Evolutionary conservation across 2,329 filamentous ascomycete genomes (phyloP).

Genomic region (Paecilomyces dactylethromorphus): DNA sequence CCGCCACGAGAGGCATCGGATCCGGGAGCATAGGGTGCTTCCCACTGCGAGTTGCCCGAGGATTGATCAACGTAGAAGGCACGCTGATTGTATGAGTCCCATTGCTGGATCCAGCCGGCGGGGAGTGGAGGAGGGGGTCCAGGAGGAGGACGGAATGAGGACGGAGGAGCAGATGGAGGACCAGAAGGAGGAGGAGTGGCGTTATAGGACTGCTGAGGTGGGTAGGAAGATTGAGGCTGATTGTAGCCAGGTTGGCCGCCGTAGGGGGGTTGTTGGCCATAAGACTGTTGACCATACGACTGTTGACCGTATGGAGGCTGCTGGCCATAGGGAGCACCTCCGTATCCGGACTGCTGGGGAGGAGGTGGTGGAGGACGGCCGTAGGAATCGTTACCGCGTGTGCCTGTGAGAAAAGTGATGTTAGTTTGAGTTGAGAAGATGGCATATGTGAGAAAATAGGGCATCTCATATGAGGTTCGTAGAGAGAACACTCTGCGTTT

Average conservation of each 20-base stretch:
- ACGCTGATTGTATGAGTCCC: slow-evolving; percentile 54
- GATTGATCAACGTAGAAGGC: slow-evolving; percentile 61
- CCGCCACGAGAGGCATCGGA: slow-evolving; percentile 17
- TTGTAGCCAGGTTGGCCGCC: slow-evolving; percentile 13
- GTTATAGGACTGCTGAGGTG: slow-evolving; percentile 11
- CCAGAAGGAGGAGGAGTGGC: no score
- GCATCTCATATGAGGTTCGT: no score
- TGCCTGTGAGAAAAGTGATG: background rate
- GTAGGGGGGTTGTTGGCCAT: slow-evolving; percentile 16
- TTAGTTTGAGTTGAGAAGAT: background rate
- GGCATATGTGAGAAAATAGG: background rate
- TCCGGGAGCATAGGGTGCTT: slow-evolving; percentile 40
- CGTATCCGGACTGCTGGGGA: slow-evolving; percentile 10
- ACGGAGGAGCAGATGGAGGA: no score
- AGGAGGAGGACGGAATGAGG: slow-evolving; percentile 22
- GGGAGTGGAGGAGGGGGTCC: slow-evolving; percentile 47
- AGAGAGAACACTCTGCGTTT: background rate
- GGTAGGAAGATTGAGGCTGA: slow-evolving; percentile 27
- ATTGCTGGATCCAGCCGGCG: slow-evolving; percentile 57
- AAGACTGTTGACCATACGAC: slow-evolving; percentile 11
- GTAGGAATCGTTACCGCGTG: background rate
- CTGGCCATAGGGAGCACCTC: slow-evolving; percentile 1
- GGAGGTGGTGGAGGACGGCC: slow-evolving; percentile 7
- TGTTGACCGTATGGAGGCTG: slow-evolving; percentile 9
- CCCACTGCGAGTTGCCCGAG: slow-evolving; percentile 59